These are phyloP conservation scores for Somion occarium DNA, from an alignment of 1,284 basidiomycete genomes.

Conservation along the genomic window DNA sequence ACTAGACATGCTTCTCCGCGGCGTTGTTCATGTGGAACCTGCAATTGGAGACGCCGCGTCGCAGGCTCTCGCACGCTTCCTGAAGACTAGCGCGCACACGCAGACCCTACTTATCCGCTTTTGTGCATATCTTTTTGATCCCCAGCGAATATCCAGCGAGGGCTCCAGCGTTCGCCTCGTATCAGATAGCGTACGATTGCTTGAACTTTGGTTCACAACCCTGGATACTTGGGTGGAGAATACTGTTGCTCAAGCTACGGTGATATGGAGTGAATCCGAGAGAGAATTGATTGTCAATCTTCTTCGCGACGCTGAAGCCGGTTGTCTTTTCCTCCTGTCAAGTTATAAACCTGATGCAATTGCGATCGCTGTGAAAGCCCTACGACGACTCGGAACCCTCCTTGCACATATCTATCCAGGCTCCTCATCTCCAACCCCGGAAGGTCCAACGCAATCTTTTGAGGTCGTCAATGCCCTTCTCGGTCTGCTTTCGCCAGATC, in stretches of 20 bases:
- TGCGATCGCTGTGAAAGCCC: conserved; percentile 52
- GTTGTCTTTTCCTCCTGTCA: conserved; percentile 77
- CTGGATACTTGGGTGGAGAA: conserved; percentile 62
- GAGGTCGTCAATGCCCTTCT: conserved; percentile 49
- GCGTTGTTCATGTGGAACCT: conserved; percentile 83
- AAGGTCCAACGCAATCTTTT: conserved; percentile 23
- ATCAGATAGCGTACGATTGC: conserved; percentile 59
- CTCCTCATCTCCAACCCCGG: conserved; percentile 23
- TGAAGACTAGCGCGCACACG: conserved; percentile 56
- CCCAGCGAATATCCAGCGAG: conserved; percentile 64
- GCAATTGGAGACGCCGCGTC: conserved; percentile 66
- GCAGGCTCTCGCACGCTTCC: conserved; percentile 70
- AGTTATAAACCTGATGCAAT: conserved; percentile 50
- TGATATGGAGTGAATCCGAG: conserved; percentile 26
- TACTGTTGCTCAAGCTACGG: conserved; percentile 26
- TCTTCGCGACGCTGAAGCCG: conserved; percentile 64
- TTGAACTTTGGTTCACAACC: conserved; percentile 73
- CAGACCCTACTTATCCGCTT: conserved; percentile 67
- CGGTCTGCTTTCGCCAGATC: conserved; percentile 33
- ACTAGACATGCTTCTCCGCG: conserved; percentile 78
- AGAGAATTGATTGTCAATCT: conserved; percentile 33
- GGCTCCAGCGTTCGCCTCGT: conserved; percentile 57
- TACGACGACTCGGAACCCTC: conserved; percentile 48
- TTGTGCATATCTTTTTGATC: conserved; percentile 75
- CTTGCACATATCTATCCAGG: conserved; percentile 37